phyloP scores from a whole-genome alignment of 1,284 basidiomycete species.

The Quambalaria eucalypti region DNA sequence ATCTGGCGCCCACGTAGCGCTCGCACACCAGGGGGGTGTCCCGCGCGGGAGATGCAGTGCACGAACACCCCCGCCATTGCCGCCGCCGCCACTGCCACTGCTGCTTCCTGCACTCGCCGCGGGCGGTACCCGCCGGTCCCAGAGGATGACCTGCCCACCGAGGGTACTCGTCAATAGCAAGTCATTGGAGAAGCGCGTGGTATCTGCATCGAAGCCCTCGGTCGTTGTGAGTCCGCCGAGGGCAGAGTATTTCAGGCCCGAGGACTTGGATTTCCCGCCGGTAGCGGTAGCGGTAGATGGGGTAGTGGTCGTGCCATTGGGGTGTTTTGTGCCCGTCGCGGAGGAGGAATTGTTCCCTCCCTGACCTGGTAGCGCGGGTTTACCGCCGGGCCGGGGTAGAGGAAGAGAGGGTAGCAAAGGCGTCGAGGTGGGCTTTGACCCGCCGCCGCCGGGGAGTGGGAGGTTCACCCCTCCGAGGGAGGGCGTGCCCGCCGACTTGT shows the following conservation, averaged over 20 bases:
- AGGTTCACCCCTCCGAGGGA: too few relatives aligned
- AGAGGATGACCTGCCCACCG: constrained; percentile 83
- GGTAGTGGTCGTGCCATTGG: constrained; percentile 2
- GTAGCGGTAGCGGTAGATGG: constrained; percentile 6
- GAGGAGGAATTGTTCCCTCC: neutral
- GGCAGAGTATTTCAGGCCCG: constrained; percentile 14
- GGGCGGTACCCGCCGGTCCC: constrained; percentile 73
- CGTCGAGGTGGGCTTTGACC: constrained; percentile 1
- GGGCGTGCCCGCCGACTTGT: neutral
- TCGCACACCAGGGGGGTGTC: constrained; percentile 87
- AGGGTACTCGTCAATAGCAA: constrained; percentile 79
- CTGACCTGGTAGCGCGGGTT: too few relatives aligned
- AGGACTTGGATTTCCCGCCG: neutral
- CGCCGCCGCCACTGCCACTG: constrained; percentile 9
- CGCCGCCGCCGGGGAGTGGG: constrained; percentile 1
- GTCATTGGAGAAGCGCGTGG: constrained; percentile 62
- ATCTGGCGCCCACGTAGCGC: constrained; percentile 64
- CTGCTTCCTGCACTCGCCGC: constrained; percentile 46
- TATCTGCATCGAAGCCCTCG: constrained; percentile 36
- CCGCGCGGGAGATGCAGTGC: constrained; percentile 76
- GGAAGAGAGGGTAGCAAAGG: neutral
- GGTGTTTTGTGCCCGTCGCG: neutral
- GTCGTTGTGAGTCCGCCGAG: constrained; percentile 32
- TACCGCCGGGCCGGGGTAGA: too few relatives aligned
- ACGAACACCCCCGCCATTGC: constrained; percentile 62